Conservation (phyloP, 768 basidiomycete species). For the Phaeotremella fagi region DNA sequence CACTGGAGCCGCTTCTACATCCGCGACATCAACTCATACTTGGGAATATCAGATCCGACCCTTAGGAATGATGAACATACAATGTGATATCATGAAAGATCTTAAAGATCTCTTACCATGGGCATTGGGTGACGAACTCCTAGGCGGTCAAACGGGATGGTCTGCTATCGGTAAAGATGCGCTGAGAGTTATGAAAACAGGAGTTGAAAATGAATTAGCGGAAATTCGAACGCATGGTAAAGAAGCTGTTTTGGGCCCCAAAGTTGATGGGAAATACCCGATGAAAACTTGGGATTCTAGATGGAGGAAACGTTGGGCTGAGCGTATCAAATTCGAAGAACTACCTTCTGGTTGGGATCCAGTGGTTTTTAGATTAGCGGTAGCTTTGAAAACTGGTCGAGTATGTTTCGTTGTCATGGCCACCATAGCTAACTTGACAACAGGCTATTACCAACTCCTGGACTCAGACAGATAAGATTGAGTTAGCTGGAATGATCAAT, state of each 20-base stretch:
- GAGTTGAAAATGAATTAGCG: conserved; percentile 12
- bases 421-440: neutral
- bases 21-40: conserved; percentile 6
- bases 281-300: neutral
- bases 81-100: conserved; percentile 21
- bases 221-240: conserved; percentile 6
- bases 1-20: conserved; percentile 10
- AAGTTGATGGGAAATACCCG: neutral
- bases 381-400: conserved; percentile 28
- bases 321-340: conserved; percentile 18
- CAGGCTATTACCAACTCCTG: conserved; percentile 28
- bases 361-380: conserved; percentile 18
- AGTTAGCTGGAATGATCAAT: neutral
- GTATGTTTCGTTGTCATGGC: conserved; percentile 18
- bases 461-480: conserved; percentile 37
- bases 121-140: conserved; percentile 27
- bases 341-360: conserved; percentile 26
- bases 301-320: conserved; percentile 27
- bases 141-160: conserved; percentile 34
- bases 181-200: conserved; percentile 13
- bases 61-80: conserved; percentile 25
- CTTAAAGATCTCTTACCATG: conserved; percentile 28
- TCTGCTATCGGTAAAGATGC: conserved; percentile 20
- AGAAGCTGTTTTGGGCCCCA: neutral
- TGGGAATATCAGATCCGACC: conserved; percentile 35